Evolutionary conservation across 768 basidiomycete genomes (phyloP).

Genomic region (Clitopilus hobsonii): DNA sequence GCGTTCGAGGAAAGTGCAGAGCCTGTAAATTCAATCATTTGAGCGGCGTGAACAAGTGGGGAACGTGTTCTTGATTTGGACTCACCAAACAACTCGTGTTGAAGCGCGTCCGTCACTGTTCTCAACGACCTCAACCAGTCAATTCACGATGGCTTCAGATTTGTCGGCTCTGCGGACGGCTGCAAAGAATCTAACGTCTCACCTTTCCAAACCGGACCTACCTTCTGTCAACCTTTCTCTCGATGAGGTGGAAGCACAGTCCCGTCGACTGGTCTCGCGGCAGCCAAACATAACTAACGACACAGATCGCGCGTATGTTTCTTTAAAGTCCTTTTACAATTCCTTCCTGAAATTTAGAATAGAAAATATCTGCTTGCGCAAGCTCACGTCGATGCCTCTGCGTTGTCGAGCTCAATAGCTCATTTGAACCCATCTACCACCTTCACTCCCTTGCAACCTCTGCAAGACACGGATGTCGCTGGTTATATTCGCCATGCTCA

Average conservation of each 20-base stretch:
- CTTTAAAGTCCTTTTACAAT: neutral
- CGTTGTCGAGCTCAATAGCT: constrained; percentile 77
- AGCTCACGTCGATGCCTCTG: constrained; percentile 90
- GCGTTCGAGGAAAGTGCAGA: neutral
- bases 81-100: neutral
- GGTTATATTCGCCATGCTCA: constrained; percentile 95
- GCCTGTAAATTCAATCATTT: neutral
- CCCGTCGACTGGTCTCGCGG: constrained; percentile 73
- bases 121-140: neutral
- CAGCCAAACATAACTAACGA: constrained; percentile 62
- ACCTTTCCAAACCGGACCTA: constrained; percentile 74
- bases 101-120: neutral
- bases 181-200: constrained; percentile 70
- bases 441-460: constrained; percentile 84
- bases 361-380: constrained; percentile 93
- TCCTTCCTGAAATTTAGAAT: constrained; percentile 5
- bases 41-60: neutral
- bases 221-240: constrained; percentile 87
- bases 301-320: constrained; percentile 66
- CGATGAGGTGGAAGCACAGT: constrained; percentile 94
- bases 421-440: constrained; percentile 77
- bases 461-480: constrained; percentile 91
- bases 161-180: constrained; percentile 68
- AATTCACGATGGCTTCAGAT: constrained; percentile 38
- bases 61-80: constrained; percentile 1